Base-by-base conservation (phyloP, 2,329 filamentous ascomycete genomes). In the Colletotrichum higginsianum region DNA sequence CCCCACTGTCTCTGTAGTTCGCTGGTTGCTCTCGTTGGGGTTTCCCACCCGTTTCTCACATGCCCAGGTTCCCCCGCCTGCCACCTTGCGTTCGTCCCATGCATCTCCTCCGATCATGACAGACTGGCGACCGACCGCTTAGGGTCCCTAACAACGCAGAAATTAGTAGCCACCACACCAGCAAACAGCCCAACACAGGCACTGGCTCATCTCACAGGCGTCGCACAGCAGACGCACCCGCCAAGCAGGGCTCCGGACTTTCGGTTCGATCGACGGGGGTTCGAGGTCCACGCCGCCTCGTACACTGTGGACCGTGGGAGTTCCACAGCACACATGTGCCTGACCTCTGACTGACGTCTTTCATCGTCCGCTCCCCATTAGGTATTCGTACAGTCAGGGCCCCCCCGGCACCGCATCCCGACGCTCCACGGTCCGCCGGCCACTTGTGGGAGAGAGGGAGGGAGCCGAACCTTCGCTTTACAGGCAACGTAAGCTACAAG, bases 401-500 rank as follows among this genome's bases (percentile, higher is more conserved):
- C n/a, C 50, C 69, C 68, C 69, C 60, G 60, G 65, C 53, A 55
- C 69, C 58, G 65, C 53, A 55, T 65, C 58, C 68, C 65, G 46
- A 68, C 52, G 42, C 56, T 71, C 57, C 53, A 60, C 65, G 38
- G 53, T 21, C 35, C 15, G 35, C 12, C 13, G 35, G 35, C 30
- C 30, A 30, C 30, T 30, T 30, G 30, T 30, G 30, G 30, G 30
- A 30, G 53, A 40, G 64, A 40, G 64, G 64, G 68, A 71, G 68
- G 64, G 44, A 67, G 65, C 65, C 69, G 64, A 69, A 53, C 60
- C 69, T 55, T 71, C 18, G 49, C 65, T 72, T 42, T 64, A 72
- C 21, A 42, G 69, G 69, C 60, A 72, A 72, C 69, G 69, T 72
- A 69, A 68, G 58, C 69, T 64, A 72, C 60, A 60, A 71, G 64